A percentile compares a stretch with the other conserved stretches of the same genome.
phyloP scores from a whole-genome alignment of 495 filamentous ascomycete genomes.

The Hypomontagnella monticulosa region DNA sequence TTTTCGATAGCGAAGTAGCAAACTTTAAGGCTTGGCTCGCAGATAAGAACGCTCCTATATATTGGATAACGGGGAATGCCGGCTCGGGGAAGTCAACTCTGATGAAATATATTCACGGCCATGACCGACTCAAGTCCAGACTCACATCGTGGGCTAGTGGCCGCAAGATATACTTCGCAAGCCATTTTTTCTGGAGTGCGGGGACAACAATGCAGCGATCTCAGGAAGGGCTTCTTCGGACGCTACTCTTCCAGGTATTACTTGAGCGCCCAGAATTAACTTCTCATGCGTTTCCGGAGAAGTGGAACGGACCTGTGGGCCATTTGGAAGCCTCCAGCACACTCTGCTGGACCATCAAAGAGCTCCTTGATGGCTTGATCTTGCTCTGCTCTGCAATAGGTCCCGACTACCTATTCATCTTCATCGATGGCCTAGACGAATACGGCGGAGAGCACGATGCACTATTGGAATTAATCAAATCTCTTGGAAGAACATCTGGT shows the following conservation, averaged over 20 bases:
- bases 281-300: not conserved
- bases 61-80: slow-evolving; percentile 12
- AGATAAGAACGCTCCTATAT: not conserved
- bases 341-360: not conserved
- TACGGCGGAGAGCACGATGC: slow-evolving; percentile 1
- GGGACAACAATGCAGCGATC: slow-evolving; percentile 2
- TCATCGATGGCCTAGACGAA: slow-evolving; percentile 12
- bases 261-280: not conserved
- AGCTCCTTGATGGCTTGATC: slow-evolving; percentile 1
- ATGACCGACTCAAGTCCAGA: not conserved
- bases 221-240: slow-evolving; percentile 4
- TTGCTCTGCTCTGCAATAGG: not conserved
- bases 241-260: slow-evolving; percentile 1
- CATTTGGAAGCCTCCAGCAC: not conserved
- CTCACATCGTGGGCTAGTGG: not conserved
- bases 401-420: slow-evolving; percentile 3
- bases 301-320: not conserved
- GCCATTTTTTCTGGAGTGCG: slow-evolving; percentile 4
- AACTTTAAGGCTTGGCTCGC: slow-evolving; percentile 1
- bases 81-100: slow-evolving; percentile 10
- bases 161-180: not conserved
- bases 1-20: slow-evolving; percentile 4
- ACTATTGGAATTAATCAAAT: not conserved
- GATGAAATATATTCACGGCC: slow-evolving; percentile 8
- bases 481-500: not conserved